These are phyloP conservation scores for Cercospora sojina DNA, from an alignment of 2,329 filamentous ascomycete genomes.

Conservation along the genomic window DNA sequence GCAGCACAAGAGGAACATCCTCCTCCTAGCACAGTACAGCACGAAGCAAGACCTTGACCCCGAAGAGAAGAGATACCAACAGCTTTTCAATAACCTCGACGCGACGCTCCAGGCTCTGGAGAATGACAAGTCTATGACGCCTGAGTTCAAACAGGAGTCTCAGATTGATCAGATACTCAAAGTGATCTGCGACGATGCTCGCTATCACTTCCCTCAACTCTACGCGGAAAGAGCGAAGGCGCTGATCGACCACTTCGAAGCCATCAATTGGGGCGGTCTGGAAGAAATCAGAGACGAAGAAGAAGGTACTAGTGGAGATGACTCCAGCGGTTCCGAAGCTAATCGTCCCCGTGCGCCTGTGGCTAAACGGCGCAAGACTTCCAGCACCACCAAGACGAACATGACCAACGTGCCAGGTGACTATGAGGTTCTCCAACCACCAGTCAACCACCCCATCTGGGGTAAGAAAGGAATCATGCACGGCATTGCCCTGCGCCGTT, in stretches of 20 bases:
- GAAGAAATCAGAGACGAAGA: neutral
- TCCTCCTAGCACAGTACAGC: too few relatives aligned
- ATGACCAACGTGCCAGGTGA: neutral
- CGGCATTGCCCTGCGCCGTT: slow-evolving; percentile 23
- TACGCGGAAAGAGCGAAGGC: slow-evolving; percentile 18
- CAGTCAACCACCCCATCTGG: slow-evolving; percentile 28
- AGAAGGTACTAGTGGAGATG: neutral
- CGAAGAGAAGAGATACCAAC: too few relatives aligned
- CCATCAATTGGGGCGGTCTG: slow-evolving; percentile 26
- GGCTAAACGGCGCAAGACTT: slow-evolving; percentile 10
- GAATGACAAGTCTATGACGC: slow-evolving; percentile 22
- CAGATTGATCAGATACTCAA: slow-evolving; percentile 21
- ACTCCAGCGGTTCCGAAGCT: neutral
- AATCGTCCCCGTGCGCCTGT: neutral
- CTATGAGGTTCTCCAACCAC: slow-evolving; percentile 16
- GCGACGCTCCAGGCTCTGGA: slow-evolving; percentile 25
- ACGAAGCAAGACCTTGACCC: too few relatives aligned
- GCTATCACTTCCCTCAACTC: slow-evolving; percentile 20
- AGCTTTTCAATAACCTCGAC: too few relatives aligned
- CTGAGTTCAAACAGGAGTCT: slow-evolving; percentile 16
- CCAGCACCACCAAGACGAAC: neutral
- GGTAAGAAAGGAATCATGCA: slow-evolving; percentile 33
- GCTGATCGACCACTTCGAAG: slow-evolving; percentile 25
- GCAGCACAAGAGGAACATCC: neutral
- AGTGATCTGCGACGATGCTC: slow-evolving; percentile 17